A percentile compares a stretch with the other conserved stretches of the same genome.
Conservation (phyloP, 2,329 filamentous ascomycete genomes). For the Dactylella cylindrospora region DNA sequence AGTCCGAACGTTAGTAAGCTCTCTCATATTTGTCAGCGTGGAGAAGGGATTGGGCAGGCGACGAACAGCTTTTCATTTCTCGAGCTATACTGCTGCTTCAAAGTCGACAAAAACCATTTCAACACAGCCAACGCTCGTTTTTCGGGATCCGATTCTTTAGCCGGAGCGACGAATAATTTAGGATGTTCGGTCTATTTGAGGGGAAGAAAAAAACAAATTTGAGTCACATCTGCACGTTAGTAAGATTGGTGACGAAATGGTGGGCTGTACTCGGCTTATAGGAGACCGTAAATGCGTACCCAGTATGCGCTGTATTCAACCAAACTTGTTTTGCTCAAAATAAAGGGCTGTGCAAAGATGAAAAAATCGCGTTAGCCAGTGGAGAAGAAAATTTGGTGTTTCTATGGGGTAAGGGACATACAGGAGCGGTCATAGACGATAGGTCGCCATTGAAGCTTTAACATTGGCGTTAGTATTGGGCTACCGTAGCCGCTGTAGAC, state of each 20-base stretch:
- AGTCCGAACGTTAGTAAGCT: background rate
- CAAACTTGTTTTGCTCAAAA: constrained; percentile 74
- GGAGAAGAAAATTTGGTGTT: constrained; percentile 77
- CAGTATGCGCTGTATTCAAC: constrained; percentile 82
- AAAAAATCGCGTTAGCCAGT: constrained; percentile 73
- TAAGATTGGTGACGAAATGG: constrained; percentile 3
- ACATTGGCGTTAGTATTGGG: background rate
- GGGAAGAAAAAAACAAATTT: constrained; percentile 10
- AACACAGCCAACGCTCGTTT: constrained; percentile 85
- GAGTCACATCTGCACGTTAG: background rate
- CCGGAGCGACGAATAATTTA: constrained; percentile 75
- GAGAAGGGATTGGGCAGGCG: background rate
- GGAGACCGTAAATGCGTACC: constrained; percentile 51
- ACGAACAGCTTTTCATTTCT: constrained; percentile 49
- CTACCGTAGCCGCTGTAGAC: background rate
- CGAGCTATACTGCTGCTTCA: constrained; percentile 76
- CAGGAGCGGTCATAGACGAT: constrained; percentile 73
- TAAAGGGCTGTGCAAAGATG: constrained; percentile 78
- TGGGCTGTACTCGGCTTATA: constrained; percentile 36
- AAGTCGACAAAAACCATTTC: constrained; percentile 91
- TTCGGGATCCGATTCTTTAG: constrained; percentile 73
- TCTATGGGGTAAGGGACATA: constrained; percentile 37
- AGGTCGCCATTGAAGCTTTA: constrained; percentile 78
- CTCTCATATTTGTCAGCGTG: background rate
- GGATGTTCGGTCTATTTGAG: constrained; percentile 65